Conservation (phyloP, 2,329 filamentous ascomycete genomes). For the Zymoseptoria crescenta region DNA sequence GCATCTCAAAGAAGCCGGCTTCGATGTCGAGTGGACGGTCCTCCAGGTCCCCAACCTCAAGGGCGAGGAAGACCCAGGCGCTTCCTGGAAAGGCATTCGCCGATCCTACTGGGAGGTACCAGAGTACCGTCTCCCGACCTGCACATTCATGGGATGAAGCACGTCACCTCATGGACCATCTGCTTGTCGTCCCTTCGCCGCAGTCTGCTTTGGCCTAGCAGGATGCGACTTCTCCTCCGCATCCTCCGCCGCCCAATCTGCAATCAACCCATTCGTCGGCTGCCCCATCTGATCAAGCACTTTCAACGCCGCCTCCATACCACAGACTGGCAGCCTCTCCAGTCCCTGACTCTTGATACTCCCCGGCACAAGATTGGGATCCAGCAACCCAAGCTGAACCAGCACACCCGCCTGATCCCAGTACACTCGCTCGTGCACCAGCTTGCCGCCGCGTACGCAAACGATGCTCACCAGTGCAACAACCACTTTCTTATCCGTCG, state of each 20-base stretch:
- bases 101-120: conserved; percentile 85
- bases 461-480: conserved; percentile 51
- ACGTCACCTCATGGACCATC: conserved; percentile 1
- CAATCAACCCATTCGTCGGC: conserved; percentile 35
- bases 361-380: conserved; percentile 46
- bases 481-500: conserved; percentile 49
- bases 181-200: conserved; percentile 7
- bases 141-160: conserved; percentile 60
- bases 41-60: conserved; percentile 66
- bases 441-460: conserved; percentile 43
- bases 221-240: conserved; percentile 13
- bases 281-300: conserved; percentile 34
- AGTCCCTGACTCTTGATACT: conserved; percentile 35
- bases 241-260: conserved; percentile 23
- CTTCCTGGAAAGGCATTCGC: conserved; percentile 71
- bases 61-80: conserved; percentile 51
- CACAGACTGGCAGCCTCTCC: conserved; percentile 35
- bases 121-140: conserved; percentile 65
- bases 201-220: conserved; percentile 18
- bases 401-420: conserved; percentile 55
- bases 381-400: conserved; percentile 48
- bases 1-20: conserved; percentile 78
- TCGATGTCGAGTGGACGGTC: conserved; percentile 81
- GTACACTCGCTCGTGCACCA: conserved; percentile 51
- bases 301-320: conserved; percentile 35